A percentile compares a stretch with the other conserved stretches of the same genome.
These are phyloP conservation scores for Leishmania aethiopica DNA, from an alignment of 208 protist species.

Conservation along the genomic window DNA sequence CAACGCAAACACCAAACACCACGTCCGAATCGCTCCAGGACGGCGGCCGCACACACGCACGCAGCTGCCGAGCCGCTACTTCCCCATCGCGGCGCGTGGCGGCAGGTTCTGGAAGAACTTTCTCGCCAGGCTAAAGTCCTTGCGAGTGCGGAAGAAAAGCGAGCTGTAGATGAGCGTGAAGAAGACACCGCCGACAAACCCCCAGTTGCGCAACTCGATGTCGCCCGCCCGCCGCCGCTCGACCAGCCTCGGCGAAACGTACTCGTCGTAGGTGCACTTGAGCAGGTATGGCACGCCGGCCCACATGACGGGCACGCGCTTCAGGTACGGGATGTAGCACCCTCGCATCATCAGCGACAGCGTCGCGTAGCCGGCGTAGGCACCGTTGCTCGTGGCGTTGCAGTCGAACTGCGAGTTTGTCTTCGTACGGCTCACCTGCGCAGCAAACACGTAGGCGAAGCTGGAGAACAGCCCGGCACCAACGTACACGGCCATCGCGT, in stretches of 20 bases:
- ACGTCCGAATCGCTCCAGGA: neutral
- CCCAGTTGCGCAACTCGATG: constrained; percentile 84
- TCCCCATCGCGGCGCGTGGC: neutral
- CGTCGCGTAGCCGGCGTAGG: constrained; percentile 69
- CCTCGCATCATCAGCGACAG: constrained; percentile 71
- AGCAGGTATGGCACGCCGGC: constrained; percentile 63
- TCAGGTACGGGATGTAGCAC: constrained; percentile 64
- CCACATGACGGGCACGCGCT: constrained; percentile 48
- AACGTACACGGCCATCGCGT: constrained; percentile 59
- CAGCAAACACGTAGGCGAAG: constrained; percentile 80
- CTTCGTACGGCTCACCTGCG: constrained; percentile 56
- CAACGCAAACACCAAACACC: neutral
- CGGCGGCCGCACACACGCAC: neutral
- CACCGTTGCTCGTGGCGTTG: constrained; percentile 74
- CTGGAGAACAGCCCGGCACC: constrained; percentile 77
- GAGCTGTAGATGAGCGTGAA: constrained; percentile 78
- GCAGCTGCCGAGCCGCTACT: neutral
- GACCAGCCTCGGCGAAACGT: constrained; percentile 62
- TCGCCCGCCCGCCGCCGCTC: constrained; percentile 46
- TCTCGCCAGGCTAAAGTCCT: constrained; percentile 37
- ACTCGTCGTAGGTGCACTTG: constrained; percentile 86
- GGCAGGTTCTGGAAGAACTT: constrained; percentile 43
- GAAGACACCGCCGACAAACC: constrained; percentile 83
- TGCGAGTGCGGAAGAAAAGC: constrained; percentile 61
- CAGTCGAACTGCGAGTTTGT: constrained; percentile 63